phyloP scores from a whole-genome alignment of 352 stramenopile genomes.

The Pythium apleroticum region DNA sequence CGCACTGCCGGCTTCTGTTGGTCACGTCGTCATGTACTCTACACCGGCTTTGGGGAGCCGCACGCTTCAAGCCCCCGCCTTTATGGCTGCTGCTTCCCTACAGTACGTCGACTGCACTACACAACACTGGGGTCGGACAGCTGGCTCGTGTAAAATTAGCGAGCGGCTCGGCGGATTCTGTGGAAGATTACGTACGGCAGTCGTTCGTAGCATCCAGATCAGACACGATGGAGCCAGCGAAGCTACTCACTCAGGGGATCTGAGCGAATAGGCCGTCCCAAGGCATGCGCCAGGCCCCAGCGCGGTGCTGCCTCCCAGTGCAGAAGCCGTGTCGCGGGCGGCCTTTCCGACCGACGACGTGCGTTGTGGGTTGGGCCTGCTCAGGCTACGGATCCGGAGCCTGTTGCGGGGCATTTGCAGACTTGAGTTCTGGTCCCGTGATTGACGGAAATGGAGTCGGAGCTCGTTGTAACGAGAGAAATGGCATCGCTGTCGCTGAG shows the following conservation, averaged over 20 bases:
- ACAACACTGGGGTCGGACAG: background rate
- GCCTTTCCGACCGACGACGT: background rate
- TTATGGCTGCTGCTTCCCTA: background rate
- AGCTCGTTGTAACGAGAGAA: background rate
- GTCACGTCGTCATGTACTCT: background rate
- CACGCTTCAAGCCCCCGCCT: background rate
- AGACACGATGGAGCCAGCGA: background rate
- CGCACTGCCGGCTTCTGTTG: background rate
- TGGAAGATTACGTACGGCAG: background rate
- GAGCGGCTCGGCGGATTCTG: background rate
- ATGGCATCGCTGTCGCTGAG: conserved; percentile 34
- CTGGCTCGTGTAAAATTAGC: background rate
- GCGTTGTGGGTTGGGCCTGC: background rate
- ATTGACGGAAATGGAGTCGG: conserved; percentile 10
- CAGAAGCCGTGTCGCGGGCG: background rate
- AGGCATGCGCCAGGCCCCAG: background rate
- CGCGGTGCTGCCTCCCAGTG: background rate
- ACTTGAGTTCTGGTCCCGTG: background rate
- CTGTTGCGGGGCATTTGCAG: background rate
- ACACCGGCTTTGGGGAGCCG: background rate
- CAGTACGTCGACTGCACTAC: too few relatives aligned
- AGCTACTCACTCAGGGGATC: background rate
- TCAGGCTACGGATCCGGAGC: background rate
- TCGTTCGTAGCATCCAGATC: background rate
- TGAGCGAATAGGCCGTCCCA: background rate